These are phyloP conservation scores for Scorias spongiosa DNA, from an alignment of 2,329 filamentous ascomycete species.

Conservation along the genomic window DNA sequence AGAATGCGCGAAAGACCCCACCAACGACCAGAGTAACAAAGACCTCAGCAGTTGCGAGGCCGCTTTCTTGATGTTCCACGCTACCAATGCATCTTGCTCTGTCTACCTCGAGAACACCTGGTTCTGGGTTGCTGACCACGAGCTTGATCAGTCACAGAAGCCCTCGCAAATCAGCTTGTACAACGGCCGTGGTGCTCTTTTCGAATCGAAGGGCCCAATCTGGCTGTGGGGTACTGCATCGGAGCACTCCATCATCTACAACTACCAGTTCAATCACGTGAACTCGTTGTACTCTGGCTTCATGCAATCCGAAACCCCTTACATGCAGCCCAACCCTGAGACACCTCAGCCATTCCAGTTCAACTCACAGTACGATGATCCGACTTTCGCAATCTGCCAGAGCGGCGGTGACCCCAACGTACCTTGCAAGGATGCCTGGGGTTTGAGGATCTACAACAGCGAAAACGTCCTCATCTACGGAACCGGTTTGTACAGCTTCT, in stretches of 20 bases:
- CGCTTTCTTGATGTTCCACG: constrained; percentile 48
- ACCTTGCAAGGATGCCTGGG: constrained; percentile 25
- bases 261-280: constrained; percentile 72
- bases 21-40: constrained; percentile 44
- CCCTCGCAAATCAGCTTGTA: constrained; percentile 61
- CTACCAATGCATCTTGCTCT: constrained; percentile 37
- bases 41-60: constrained; percentile 47
- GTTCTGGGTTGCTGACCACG: constrained; percentile 88
- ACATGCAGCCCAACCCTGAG: constrained; percentile 52
- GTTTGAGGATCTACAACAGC: constrained; percentile 25
- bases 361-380: constrained; percentile 28
- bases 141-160: constrained; percentile 59
- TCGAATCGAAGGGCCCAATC: constrained; percentile 40
- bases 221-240: constrained; percentile 52
- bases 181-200: constrained; percentile 66
- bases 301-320: constrained; percentile 78
- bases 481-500: constrained; percentile 42
- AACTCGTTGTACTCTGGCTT: constrained; percentile 66
- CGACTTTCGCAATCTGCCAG: constrained; percentile 24
- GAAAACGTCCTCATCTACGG: constrained; percentile 31
- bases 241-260: constrained; percentile 48
- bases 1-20: constrained; percentile 63
- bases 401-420: constrained; percentile 5
- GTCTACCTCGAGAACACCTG: constrained; percentile 82
- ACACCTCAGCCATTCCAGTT: constrained; percentile 42